These are phyloP conservation scores for Podaxis rugospora DNA, from an alignment of 768 basidiomycete genomes.

Conservation along the genomic window DNA sequence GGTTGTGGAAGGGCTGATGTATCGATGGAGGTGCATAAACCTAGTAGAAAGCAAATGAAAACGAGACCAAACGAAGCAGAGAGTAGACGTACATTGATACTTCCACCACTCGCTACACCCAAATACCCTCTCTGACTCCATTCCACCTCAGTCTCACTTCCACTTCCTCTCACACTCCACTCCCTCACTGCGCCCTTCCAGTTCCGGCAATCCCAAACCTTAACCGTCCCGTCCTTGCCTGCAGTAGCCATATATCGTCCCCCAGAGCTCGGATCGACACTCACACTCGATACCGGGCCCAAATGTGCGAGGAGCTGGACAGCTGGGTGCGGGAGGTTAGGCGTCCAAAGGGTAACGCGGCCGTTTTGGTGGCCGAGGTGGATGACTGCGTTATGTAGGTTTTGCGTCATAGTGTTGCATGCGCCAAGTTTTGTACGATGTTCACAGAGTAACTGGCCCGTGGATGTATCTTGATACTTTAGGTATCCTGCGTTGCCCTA, in stretches of 20 bases:
- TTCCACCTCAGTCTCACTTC: constrained; percentile 54
- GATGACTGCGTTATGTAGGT: constrained; percentile 89
- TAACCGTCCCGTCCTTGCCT: constrained; percentile 84
- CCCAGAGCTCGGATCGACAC: constrained; percentile 79
- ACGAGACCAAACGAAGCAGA: neutral
- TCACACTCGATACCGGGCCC: constrained; percentile 77
- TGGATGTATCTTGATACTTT: constrained; percentile 97
- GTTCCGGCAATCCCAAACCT: constrained; percentile 96
- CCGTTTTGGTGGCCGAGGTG: constrained; percentile 95
- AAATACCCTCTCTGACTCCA: constrained; percentile 88
- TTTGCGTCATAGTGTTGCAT: constrained; percentile 84
- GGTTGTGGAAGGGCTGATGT: constrained; percentile 46
- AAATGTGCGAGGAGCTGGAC: constrained; percentile 90
- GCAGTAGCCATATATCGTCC: constrained; percentile 91
- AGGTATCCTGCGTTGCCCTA: constrained; percentile 87
- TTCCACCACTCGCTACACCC: constrained; percentile 78
- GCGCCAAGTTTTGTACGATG: constrained; percentile 90
- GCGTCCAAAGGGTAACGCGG: constrained; percentile 94
- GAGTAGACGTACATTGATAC: constrained; percentile 61
- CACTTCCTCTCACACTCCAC: constrained; percentile 66
- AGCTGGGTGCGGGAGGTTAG: constrained; percentile 87
- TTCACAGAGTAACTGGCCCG: constrained; percentile 79
- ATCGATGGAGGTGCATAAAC: constrained; percentile 71
- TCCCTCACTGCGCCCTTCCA: constrained; percentile 87
- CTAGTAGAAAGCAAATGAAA: constrained; percentile 30